Percentiles rank a stretch among this genome's conserved stretches.
phyloP scores from a whole-genome alignment of 257 asterid genomes.

The Nicotiana paniculata region DNA sequence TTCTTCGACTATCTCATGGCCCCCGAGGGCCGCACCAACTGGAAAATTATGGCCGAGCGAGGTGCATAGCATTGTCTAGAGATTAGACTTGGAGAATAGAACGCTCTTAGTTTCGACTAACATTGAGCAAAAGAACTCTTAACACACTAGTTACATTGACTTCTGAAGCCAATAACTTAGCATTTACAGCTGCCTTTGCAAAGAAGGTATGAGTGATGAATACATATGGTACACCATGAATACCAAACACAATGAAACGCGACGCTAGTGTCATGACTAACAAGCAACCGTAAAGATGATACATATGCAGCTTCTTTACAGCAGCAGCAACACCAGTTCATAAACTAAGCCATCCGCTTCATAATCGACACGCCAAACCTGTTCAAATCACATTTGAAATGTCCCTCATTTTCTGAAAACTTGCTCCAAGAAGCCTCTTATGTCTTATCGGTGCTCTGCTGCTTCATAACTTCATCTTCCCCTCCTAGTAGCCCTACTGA shows the following conservation, averaged over 20 bases:
- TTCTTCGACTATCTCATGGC: too few relatives aligned
- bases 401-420: not conserved
- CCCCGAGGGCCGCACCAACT: too few relatives aligned
- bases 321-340: not conserved
- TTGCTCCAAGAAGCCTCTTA: not conserved
- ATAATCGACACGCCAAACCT: not conserved
- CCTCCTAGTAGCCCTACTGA: slow-evolving; percentile 65
- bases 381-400: not conserved
- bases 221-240: not conserved
- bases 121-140: too few relatives aligned
- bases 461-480: slow-evolving; percentile 25
- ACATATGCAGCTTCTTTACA: not conserved
- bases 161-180: not conserved
- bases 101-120: too few relatives aligned
- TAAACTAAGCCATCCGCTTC: not conserved
- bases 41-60: too few relatives aligned
- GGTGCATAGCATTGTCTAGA: too few relatives aligned
- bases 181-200: not conserved
- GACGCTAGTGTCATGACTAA: not conserved
- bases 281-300: not conserved
- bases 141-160: too few relatives aligned
- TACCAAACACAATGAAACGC: not conserved
- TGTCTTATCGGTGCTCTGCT: not conserved
- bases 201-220: not conserved
- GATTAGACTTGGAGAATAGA: too few relatives aligned